Evolutionary conservation across 768 basidiomycete genomes (phyloP).

Genomic region (Mycena pura): DNA sequence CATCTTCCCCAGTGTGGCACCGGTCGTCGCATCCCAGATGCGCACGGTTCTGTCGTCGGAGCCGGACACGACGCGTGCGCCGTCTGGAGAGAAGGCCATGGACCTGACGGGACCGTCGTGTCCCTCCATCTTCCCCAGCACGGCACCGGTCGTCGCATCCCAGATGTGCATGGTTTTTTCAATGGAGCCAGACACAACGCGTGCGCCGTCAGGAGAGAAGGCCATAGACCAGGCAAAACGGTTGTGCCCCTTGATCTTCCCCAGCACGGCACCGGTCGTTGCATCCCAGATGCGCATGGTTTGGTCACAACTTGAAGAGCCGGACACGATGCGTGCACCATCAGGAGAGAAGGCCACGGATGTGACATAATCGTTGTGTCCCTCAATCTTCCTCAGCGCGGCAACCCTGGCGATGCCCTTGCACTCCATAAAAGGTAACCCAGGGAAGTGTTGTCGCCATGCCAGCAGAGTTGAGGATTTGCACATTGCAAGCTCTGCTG

Average conservation of each 20-base stretch:
- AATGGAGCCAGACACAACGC: neutral
- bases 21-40: too few species aligned
- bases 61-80: too few species aligned
- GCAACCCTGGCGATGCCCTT: neutral
- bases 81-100: too few species aligned
- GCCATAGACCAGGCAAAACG: neutral
- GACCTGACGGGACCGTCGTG: too few species aligned
- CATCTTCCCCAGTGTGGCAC: too few species aligned
- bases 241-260: neutral
- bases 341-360: neutral
- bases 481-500: constrained; percentile 4
- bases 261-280: neutral
- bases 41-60: too few species aligned
- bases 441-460: neutral
- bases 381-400: neutral
- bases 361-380: neutral
- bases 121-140: neutral
- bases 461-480: neutral
- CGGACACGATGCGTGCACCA: neutral
- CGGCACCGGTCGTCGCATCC: neutral
- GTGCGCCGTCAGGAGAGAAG: neutral
- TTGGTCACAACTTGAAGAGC: neutral
- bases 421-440: neutral
- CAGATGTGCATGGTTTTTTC: constrained; percentile 2
- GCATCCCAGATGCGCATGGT: neutral